A percentile compares a stretch with the other conserved stretches of the same genome.
These are phyloP conservation scores for Mucor indicus DNA, from an alignment of 371 early-diverging fungal genomes.

Conservation along the genomic window DNA sequence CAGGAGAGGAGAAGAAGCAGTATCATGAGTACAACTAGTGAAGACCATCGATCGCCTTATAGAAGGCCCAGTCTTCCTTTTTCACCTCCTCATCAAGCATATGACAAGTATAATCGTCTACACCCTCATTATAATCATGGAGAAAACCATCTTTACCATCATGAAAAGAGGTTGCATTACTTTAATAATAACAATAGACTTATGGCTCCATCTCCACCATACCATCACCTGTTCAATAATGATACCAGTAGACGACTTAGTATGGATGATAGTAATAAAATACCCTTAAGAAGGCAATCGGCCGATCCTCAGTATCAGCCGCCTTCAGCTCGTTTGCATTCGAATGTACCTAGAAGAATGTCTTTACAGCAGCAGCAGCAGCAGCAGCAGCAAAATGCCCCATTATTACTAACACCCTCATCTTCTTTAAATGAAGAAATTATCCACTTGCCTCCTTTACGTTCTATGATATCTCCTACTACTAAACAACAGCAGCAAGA, in stretches of 20 bases:
- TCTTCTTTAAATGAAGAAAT: not conserved
- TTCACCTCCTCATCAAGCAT: constrained; percentile 11
- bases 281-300: not conserved
- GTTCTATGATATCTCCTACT: not conserved
- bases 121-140: too few species aligned
- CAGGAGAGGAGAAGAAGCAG: too few species aligned
- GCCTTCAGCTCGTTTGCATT: not conserved
- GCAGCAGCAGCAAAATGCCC: too few species aligned
- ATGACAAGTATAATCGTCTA: not conserved
- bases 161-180: too few species aligned
- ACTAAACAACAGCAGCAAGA: not conserved
- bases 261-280: not conserved
- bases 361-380: too few species aligned
- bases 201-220: too few species aligned
- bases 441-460: constrained; percentile 9
- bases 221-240: too few species aligned
- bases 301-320: not conserved
- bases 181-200: too few species aligned
- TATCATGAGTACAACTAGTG: too few species aligned
- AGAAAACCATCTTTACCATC: too few species aligned
- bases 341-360: too few species aligned
- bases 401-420: not conserved
- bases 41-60: too few species aligned
- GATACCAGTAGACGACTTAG: not conserved
- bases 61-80: not conserved